phyloP scores from a whole-genome alignment of 2,329 filamentous ascomycete species.

The Pseudocercospora vitis region DNA sequence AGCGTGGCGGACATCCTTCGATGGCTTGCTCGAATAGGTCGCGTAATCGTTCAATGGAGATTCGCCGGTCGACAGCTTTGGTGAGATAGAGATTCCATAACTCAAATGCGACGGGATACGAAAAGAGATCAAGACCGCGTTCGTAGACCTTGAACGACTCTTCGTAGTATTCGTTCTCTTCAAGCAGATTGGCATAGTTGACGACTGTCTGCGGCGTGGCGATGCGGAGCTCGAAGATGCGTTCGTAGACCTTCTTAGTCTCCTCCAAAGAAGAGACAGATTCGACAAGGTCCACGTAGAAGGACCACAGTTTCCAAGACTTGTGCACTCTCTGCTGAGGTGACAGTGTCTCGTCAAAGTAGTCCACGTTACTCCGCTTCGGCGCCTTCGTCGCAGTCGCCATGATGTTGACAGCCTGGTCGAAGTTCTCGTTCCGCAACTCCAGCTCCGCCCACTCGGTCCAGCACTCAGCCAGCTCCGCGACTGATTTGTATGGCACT shows the following conservation, averaged over 20 bases:
- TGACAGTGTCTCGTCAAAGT: constrained; percentile 91
- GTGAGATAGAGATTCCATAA: constrained; percentile 98
- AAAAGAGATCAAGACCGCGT: constrained; percentile 94
- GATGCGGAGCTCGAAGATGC: constrained; percentile 96
- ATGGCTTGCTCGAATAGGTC: constrained; percentile 97
- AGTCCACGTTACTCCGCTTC: constrained; percentile 96
- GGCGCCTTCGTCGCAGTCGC: constrained; percentile 95
- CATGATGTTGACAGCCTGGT: constrained; percentile 93
- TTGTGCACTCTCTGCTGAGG: constrained; percentile 97
- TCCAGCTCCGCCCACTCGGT: constrained; percentile 99
- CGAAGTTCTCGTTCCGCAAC: constrained; percentile 91
- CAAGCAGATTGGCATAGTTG: constrained; percentile 94
- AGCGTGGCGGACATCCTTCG: constrained; percentile 90
- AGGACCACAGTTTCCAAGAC: constrained; percentile 99
- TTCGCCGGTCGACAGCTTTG: constrained; percentile 94
- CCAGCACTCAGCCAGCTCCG: constrained; percentile 96
- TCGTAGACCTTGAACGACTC: constrained; percentile 98
- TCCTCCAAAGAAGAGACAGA: constrained; percentile 89
- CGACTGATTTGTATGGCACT: constrained; percentile 96
- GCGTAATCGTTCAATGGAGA: constrained; percentile 87
- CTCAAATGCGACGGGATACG: constrained; percentile 96
- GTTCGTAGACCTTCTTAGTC: constrained; percentile 90
- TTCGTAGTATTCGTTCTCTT: constrained; percentile 93
- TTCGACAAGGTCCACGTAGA: constrained; percentile 97
- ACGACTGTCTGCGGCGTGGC: constrained; percentile 97